phyloP scores from a whole-genome alignment of 2,329 filamentous ascomycete species.

The Hymenoscyphus occultus region DNA sequence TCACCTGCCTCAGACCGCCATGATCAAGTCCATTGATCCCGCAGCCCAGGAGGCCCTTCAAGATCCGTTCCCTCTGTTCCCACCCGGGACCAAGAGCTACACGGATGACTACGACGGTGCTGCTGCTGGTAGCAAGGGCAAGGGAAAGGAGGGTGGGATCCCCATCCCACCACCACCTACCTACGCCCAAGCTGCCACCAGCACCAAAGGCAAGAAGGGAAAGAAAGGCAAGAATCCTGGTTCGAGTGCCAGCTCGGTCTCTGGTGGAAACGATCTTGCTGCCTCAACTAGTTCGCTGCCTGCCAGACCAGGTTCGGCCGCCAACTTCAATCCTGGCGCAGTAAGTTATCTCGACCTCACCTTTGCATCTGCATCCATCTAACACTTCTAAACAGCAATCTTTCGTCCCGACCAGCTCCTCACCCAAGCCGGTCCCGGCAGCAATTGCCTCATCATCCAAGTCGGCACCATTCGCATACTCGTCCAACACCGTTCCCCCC shows the following conservation, averaged over 20 bases:
- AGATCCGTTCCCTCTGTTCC: neutral
- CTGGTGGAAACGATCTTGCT: neutral
- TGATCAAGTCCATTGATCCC: neutral
- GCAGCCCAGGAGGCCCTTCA: neutral
- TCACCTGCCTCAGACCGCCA: neutral
- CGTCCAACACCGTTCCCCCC: neutral
- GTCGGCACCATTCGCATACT: neutral
- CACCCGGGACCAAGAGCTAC: conserved; percentile 2
- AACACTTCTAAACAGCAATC: neutral
- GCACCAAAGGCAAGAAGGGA: neutral
- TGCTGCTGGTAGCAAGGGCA: neutral
- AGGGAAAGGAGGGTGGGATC: neutral
- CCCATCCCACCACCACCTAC: neutral
- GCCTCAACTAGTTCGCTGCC: neutral
- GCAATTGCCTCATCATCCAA: neutral
- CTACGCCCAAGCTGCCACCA: neutral
- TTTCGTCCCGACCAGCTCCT: neutral
- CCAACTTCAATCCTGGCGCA: neutral
- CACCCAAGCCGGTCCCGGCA: neutral
- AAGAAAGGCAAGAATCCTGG: conserved; percentile 1
- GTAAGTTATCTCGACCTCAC: conserved; percentile 4
- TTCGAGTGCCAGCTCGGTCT: neutral
- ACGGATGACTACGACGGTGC: neutral
- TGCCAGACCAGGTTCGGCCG: neutral
- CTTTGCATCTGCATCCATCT: neutral